These are phyloP conservation scores for Pulveroboletus sp. DNA, from an alignment of 768 basidiomycete species.

Conservation along the genomic window DNA sequence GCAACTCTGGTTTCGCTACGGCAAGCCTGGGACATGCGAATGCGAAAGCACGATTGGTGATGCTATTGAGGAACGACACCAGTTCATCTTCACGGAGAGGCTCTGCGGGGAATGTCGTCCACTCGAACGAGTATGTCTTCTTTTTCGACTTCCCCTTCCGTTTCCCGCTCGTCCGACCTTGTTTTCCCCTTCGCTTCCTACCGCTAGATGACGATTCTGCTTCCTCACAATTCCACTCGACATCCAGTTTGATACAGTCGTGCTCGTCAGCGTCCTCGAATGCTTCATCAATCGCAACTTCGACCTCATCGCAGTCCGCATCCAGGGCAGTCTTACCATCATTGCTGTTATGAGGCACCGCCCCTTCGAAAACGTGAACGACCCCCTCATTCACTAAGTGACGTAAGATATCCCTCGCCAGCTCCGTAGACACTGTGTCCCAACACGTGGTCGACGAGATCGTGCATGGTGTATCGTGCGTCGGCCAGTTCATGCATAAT, in stretches of 20 bases:
- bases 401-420: too few species aligned
- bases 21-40: background rate
- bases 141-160: background rate
- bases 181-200: background rate
- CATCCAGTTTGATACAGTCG: background rate
- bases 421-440: too few species aligned
- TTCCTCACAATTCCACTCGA: background rate
- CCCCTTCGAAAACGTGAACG: too few species aligned
- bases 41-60: background rate
- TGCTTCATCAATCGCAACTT: too few species aligned
- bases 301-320: too few species aligned
- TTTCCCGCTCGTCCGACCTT: background rate
- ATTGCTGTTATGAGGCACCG: too few species aligned
- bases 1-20: background rate
- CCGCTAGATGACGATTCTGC: too few species aligned
- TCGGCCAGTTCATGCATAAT: too few species aligned
- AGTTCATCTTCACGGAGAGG: conserved; percentile 4
- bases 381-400: too few species aligned
- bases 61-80: conserved; percentile 2
- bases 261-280: background rate
- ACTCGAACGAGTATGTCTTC: background rate
- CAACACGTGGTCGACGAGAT: too few species aligned
- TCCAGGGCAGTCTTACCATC: too few species aligned
- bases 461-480: too few species aligned
- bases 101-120: conserved; percentile 1